A percentile compares a stretch with the other conserved stretches of the same genome.
phyloP scores from a whole-genome alignment of 2,329 filamentous ascomycete species.

The Sclerotinia glacialis region DNA sequence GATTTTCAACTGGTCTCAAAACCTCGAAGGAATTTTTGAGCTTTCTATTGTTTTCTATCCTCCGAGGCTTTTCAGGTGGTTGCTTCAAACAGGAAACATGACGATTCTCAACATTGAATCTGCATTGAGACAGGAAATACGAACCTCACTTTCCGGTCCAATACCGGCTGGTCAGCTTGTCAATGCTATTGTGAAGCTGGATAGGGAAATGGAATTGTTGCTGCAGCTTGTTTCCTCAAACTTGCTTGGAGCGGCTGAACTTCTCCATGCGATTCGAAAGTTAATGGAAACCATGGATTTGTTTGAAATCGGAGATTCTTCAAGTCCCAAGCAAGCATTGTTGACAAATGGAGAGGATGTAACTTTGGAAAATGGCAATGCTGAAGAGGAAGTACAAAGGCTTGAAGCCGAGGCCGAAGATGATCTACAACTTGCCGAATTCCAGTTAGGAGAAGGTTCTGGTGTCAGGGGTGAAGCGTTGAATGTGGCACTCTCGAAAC shows the following conservation, averaged over 20 bases:
- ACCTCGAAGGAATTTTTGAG: slow-evolving; percentile 24
- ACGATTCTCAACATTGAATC: slow-evolving; percentile 58
- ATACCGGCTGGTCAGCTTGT: slow-evolving; percentile 60
- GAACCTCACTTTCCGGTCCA: slow-evolving; percentile 39
- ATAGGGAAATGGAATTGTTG: slow-evolving; percentile 65
- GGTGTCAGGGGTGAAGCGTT: slow-evolving; percentile 61
- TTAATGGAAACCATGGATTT: slow-evolving; percentile 69
- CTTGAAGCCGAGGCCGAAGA: slow-evolving; percentile 60
- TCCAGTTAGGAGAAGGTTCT: slow-evolving; percentile 63
- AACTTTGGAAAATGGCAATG: slow-evolving; percentile 25
- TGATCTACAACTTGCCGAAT: slow-evolving; percentile 66
- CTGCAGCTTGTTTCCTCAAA: slow-evolving; percentile 64
- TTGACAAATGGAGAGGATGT: slow-evolving; percentile 33
- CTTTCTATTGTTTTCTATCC: slow-evolving; percentile 47
- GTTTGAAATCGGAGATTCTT: slow-evolving; percentile 31
- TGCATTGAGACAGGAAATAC: slow-evolving; percentile 52
- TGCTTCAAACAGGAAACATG: slow-evolving; percentile 59
- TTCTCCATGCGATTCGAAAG: slow-evolving; percentile 62
- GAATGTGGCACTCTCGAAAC: slow-evolving; percentile 65
- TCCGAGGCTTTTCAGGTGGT: slow-evolving; percentile 54
- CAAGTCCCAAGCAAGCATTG: slow-evolving; percentile 30
- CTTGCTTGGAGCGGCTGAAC: slow-evolving; percentile 62
- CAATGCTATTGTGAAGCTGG: slow-evolving; percentile 59
- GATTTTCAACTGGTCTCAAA: slow-evolving; percentile 43
- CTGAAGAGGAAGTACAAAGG: slow-evolving; percentile 45